phyloP scores from a whole-genome alignment of 73 alveolate species.

The Diophrys sp. region DNA sequence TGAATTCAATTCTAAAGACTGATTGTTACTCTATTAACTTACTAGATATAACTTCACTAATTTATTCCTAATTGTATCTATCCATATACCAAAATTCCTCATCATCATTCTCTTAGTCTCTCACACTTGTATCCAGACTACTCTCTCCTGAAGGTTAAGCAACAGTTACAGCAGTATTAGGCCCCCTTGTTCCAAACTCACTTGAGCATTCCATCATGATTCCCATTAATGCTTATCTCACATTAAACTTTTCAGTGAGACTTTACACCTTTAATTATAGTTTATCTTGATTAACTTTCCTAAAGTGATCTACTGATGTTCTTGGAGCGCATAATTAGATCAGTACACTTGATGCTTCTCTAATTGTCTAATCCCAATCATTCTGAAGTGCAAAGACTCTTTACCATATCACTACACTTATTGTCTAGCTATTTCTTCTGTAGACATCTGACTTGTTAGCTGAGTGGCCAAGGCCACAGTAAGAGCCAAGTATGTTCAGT shows the following conservation, averaged over 20 bases:
- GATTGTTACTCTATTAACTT: neutral
- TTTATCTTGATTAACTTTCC: constrained; percentile 24
- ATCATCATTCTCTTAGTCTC: neutral
- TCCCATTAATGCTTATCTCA: neutral
- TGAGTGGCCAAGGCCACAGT: constrained; percentile 63
- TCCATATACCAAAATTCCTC: constrained; percentile 35
- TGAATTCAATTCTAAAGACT: constrained; percentile 42
- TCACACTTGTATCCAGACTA: too few species aligned
- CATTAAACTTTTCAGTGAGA: constrained; percentile 27
- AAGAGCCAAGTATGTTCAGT: constrained; percentile 59
- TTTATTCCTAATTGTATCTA: constrained; percentile 35
- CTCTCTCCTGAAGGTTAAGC: too few species aligned
- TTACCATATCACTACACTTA: constrained; percentile 60
- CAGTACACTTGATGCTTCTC: constrained; percentile 63
- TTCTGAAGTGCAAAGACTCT: constrained; percentile 56
- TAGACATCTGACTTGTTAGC: constrained; percentile 1
- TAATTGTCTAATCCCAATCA: constrained; percentile 62
- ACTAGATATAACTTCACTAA: constrained; percentile 27
- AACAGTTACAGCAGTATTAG: neutral
- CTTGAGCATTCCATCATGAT: neutral
- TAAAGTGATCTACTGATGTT: constrained; percentile 27
- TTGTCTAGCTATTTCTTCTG: constrained; percentile 15
- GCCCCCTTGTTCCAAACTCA: neutral
- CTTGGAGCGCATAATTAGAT: constrained; percentile 66
- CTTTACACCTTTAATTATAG: constrained; percentile 30